phyloP scores from a whole-genome alignment of 2,329 filamentous ascomycete species.

The Reticulascus tulasneorum region DNA sequence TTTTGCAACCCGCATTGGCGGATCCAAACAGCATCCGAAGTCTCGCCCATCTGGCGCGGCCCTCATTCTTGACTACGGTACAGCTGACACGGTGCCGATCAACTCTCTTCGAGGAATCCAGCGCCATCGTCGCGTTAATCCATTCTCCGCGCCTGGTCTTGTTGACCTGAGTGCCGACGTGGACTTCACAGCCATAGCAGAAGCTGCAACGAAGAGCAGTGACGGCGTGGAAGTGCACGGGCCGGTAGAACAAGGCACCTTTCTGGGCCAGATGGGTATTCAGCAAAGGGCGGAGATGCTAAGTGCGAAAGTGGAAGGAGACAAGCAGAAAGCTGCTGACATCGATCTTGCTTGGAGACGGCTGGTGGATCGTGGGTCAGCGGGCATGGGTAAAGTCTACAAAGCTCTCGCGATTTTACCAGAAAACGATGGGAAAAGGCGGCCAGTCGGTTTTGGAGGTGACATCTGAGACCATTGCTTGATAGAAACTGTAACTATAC shows the following conservation, averaged over 20 bases:
- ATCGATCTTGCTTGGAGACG: constrained; percentile 75
- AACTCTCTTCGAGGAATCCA: constrained; percentile 91
- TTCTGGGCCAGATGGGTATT: constrained; percentile 79
- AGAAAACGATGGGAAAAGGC: constrained; percentile 66
- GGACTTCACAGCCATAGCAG: constrained; percentile 83
- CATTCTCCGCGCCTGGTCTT: constrained; percentile 73
- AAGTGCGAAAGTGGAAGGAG: constrained; percentile 46
- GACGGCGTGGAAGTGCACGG: constrained; percentile 87
- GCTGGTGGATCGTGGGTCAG: constrained; percentile 75
- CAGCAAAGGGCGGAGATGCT: constrained; percentile 70
- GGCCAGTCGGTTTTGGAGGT: constrained; percentile 90
- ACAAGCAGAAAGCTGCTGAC: constrained; percentile 48
- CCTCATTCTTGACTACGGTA: constrained; percentile 94
- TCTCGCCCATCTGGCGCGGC: constrained; percentile 72
- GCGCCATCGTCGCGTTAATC: constrained; percentile 69
- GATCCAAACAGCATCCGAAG: constrained; percentile 53
- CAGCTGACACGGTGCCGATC: constrained; percentile 69
- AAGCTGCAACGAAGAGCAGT: constrained; percentile 72
- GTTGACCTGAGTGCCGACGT: constrained; percentile 92
- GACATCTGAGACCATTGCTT: constrained; percentile 36
- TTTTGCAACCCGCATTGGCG: constrained; percentile 82
- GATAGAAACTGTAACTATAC: background rate
- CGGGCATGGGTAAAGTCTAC: constrained; percentile 92
- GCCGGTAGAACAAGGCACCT: constrained; percentile 79
- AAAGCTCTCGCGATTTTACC: constrained; percentile 90